phyloP scores from a whole-genome alignment of 257 asterid genomes.

The Nicotiana benthamiana region DNA sequence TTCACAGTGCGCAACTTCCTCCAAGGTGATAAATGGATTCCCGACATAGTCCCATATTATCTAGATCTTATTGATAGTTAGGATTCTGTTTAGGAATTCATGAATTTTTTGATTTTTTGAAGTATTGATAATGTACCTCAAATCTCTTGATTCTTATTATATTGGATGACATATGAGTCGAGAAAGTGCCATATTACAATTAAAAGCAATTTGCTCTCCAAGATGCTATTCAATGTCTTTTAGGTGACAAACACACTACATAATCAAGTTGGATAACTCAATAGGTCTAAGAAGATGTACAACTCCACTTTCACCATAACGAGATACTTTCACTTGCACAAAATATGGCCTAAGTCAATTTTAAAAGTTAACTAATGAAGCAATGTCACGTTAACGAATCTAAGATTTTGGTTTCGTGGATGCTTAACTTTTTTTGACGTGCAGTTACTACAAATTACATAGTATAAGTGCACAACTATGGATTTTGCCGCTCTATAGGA shows the following conservation, averaged over 20 bases:
- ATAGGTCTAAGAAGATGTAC: background rate
- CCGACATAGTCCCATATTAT: background rate
- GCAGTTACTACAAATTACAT: too few relatives aligned
- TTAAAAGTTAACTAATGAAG: background rate
- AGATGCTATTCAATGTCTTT: too few relatives aligned
- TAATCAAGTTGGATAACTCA: background rate
- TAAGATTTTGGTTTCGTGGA: too few relatives aligned
- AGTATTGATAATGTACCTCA: background rate
- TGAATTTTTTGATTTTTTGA: background rate
- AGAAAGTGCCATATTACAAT: too few relatives aligned
- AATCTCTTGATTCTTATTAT: background rate
- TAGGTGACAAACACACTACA: background rate
- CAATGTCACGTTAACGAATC: too few relatives aligned
- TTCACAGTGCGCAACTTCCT: background rate
- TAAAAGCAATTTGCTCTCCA: too few relatives aligned
- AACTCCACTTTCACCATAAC: too few relatives aligned
- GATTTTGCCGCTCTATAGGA: too few relatives aligned
- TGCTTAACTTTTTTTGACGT: too few relatives aligned
- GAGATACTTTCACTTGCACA: too few relatives aligned
- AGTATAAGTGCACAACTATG: too few relatives aligned
- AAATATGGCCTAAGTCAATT: background rate
- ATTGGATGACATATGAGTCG: background rate
- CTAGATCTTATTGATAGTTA: background rate
- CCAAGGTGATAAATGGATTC: conserved; percentile 5
- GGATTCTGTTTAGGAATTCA: background rate